Percentiles rank a stretch among this genome's conserved stretches.
These are phyloP conservation scores for Lasiosphaeria ovina DNA, from an alignment of 495 filamentous ascomycete genomes.

Conservation along the genomic window DNA sequence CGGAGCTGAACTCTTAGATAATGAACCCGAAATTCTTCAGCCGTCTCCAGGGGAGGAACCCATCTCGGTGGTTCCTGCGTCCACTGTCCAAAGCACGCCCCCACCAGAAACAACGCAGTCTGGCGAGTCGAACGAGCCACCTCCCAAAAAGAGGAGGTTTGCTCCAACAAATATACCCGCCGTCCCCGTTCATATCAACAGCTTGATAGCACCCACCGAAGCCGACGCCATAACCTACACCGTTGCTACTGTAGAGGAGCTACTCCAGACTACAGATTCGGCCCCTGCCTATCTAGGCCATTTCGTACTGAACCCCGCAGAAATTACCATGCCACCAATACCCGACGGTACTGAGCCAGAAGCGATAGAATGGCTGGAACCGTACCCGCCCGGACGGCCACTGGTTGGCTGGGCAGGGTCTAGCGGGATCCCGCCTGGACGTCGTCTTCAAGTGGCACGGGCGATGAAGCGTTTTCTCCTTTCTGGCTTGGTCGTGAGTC, in stretches of 20 bases:
- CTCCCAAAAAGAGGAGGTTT: conserved; percentile 42
- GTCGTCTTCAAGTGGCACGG: conserved; percentile 40
- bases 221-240: conserved; percentile 31
- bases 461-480: conserved; percentile 40
- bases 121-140: conserved; percentile 13
- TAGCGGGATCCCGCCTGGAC: conserved; percentile 32
- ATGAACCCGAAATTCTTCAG: too few relatives aligned
- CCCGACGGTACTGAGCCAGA: conserved; percentile 12
- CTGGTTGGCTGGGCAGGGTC: conserved; percentile 18
- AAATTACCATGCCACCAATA: conserved; percentile 1
- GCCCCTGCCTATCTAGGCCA: conserved; percentile 15
- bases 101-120: background rate
- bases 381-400: too few relatives aligned
- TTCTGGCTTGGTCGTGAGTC: conserved; percentile 6
- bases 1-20: too few relatives aligned
- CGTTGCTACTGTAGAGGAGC: background rate
- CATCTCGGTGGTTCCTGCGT: too few relatives aligned
- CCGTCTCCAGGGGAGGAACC: too few relatives aligned
- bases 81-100: conserved; percentile 2
- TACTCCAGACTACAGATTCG: conserved; percentile 6
- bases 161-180: conserved; percentile 37
- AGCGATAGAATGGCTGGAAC: background rate
- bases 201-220: conserved; percentile 35
- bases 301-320: conserved; percentile 7
- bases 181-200: conserved; percentile 26